A percentile compares a stretch with the other conserved stretches of the same genome.
phyloP scores from a whole-genome alignment of 1,284 basidiomycete species.

The Chalciporus sp. region DNA sequence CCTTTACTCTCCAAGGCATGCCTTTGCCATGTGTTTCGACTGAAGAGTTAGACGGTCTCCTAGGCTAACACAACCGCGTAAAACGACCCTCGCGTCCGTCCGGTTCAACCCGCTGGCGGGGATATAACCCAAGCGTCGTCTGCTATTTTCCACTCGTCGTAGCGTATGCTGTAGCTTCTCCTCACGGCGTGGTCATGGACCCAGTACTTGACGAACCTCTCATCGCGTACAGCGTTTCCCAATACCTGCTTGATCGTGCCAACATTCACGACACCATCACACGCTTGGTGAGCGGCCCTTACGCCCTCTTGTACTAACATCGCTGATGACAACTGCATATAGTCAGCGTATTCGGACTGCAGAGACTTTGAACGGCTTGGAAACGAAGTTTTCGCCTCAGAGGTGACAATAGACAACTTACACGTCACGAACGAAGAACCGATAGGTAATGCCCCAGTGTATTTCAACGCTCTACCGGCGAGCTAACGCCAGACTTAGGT shows the following conservation, averaged over 20 bases:
- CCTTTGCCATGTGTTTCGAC: not conserved
- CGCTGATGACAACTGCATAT: not conserved
- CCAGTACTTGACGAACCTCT: constrained; percentile 8
- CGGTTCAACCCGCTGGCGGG: constrained; percentile 11
- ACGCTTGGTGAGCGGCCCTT: constrained; percentile 22
- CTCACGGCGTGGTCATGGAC: constrained; percentile 10
- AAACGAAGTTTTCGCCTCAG: constrained; percentile 29
- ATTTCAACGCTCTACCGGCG: not conserved
- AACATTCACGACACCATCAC: constrained; percentile 33
- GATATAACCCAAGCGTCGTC: constrained; percentile 8
- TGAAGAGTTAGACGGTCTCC: not conserved
- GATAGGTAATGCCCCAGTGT: constrained; percentile 9
- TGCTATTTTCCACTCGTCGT: not conserved
- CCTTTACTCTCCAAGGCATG: constrained; percentile 10
- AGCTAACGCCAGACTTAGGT: constrained; percentile 15
- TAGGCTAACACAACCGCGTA: not conserved
- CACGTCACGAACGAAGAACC: constrained; percentile 25
- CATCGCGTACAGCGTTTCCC: constrained; percentile 18
- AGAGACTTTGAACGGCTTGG: constrained; percentile 30
- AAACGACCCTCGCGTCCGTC: not conserved
- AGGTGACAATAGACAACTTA: constrained; percentile 25
- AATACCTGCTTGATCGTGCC: constrained; percentile 29
- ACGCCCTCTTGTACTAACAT: not conserved
- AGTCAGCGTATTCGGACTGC: constrained; percentile 30
- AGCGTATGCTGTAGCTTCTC: not conserved